Percentiles rank a stretch among this genome's conserved stretches.
Conservation (phyloP, 169 alveolate genomes). For the Perkinsus chesapeaki region DNA sequence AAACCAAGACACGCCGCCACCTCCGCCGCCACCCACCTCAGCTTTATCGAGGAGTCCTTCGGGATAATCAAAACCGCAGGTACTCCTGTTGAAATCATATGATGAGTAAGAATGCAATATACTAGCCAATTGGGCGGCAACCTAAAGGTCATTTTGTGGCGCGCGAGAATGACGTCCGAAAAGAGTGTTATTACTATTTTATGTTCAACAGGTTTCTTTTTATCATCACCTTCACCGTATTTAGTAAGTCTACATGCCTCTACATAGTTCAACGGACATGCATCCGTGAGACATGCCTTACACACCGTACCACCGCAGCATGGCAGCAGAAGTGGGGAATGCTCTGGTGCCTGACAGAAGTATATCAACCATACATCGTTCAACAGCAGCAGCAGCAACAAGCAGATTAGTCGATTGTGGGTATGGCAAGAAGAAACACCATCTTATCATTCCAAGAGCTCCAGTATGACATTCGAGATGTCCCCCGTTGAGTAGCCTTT, state of each 20-base stretch:
- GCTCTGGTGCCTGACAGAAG: background rate
- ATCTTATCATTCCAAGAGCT: too few relatives aligned
- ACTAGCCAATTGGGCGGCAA: background rate
- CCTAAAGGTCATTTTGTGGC: background rate
- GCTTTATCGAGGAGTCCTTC: background rate
- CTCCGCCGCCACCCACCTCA: background rate
- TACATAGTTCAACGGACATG: background rate
- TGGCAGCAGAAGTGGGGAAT: background rate
- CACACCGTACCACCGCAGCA: background rate
- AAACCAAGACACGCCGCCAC: background rate
- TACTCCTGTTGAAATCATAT: background rate
- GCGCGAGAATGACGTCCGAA: background rate
- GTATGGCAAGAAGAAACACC: too few relatives aligned
- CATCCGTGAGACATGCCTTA: background rate
- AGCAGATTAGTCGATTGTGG: too few relatives aligned
- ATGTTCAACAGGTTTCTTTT: background rate
- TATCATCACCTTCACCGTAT: background rate
- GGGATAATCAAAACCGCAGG: background rate
- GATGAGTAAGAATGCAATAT: background rate
- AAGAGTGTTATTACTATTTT: background rate
- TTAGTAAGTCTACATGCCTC: background rate
- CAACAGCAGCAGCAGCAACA: background rate
- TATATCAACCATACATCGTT: background rate
- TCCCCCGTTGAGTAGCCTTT: too few relatives aligned
- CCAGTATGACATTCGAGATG: too few relatives aligned